Evolutionary conservation across 129 eudicot genomes (phyloP).

Genomic region (Cynara cardunculus): DNA sequence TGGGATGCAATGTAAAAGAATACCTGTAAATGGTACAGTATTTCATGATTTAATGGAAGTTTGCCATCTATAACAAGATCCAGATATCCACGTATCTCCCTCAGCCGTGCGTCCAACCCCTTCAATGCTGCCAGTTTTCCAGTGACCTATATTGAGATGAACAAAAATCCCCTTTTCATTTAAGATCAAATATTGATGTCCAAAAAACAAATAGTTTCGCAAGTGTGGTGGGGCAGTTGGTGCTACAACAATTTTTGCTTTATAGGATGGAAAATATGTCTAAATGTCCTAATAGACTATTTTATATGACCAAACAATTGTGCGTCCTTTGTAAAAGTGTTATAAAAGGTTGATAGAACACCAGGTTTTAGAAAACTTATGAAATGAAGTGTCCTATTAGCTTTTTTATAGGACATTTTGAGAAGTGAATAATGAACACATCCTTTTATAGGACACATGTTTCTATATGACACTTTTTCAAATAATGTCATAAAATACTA

Average conservation of each 20-base stretch:
- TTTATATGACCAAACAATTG: not conserved
- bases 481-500: not conserved
- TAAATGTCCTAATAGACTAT: not conserved
- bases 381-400: not conserved
- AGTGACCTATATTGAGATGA: constrained; percentile 56
- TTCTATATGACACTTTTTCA: not conserved
- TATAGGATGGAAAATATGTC: not conserved
- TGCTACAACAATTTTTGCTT: not conserved
- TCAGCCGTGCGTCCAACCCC: constrained; percentile 89
- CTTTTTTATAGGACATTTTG: not conserved
- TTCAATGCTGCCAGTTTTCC: constrained; percentile 94
- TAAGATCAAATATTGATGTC: not conserved
- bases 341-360: too few relatives aligned
- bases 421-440: not conserved
- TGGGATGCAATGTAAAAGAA: not conserved
- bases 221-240: not conserved
- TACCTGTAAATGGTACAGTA: constrained; percentile 93
- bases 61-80: constrained; percentile 87
- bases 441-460: not conserved
- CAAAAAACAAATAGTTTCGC: not conserved
- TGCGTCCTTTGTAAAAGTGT: not conserved
- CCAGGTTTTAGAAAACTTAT: too few relatives aligned
- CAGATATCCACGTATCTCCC: constrained; percentile 87
- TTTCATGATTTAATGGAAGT: constrained; percentile 91
- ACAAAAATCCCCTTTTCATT: not conserved